Evolutionary conservation across 345 rosid genomes (phyloP).

Genomic region (Eucalyptus regnans): DNA sequence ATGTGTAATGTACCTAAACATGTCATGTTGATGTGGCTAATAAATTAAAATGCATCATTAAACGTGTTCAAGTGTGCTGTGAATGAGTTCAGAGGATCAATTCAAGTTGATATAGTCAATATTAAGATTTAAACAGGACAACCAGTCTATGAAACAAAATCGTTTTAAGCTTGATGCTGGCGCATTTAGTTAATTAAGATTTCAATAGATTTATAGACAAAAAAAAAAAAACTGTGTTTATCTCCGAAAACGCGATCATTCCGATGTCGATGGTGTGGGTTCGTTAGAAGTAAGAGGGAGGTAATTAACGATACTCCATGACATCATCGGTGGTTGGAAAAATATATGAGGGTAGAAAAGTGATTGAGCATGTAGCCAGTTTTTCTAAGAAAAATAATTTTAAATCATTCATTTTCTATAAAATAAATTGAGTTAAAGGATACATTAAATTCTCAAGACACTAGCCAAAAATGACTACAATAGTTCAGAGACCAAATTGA

Average conservation of each 20-base stretch:
- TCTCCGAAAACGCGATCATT: not conserved
- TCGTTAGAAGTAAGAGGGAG: not conserved
- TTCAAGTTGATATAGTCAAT: not conserved
- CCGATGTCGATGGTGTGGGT: not conserved
- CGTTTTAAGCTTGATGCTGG: not conserved
- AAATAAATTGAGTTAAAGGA: no score
- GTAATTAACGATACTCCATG: no score
- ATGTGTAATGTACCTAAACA: not conserved
- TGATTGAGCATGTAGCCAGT: no score
- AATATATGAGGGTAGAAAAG: no score
- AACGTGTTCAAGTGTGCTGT: not conserved
- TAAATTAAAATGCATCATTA: not conserved
- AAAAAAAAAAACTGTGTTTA: no score
- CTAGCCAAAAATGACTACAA: not conserved
- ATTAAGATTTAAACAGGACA: no score
- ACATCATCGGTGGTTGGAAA: no score
- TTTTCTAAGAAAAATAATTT: not conserved
- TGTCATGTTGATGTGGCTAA: not conserved
- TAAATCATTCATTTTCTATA: no score
- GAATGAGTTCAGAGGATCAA: not conserved
- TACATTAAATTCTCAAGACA: not conserved
- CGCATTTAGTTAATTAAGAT: no score
- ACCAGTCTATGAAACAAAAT: not conserved
- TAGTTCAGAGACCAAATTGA: no score
- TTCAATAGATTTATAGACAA: not conserved